Conservation (phyloP, 192 early-diverging fungal species). For the Coemansia sp. region DNA sequence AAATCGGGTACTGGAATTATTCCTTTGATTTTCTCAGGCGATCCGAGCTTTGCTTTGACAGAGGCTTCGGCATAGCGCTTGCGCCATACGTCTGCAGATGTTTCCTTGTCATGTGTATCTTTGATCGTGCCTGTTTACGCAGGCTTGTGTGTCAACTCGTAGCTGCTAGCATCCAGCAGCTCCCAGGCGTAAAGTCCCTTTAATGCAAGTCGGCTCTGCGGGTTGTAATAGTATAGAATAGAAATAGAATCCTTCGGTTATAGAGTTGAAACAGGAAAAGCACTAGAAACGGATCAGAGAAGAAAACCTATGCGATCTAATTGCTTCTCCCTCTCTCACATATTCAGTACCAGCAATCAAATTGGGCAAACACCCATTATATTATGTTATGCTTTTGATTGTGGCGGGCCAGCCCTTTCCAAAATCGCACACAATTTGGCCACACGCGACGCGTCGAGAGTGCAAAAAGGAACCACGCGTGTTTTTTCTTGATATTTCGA, state of each 20-base stretch:
- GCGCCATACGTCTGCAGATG: constrained; percentile 14
- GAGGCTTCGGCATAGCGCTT: constrained; percentile 26
- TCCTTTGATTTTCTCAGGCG: constrained; percentile 26
- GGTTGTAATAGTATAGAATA: no score
- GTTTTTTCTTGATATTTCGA: background rate
- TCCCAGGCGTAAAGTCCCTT: constrained; percentile 49
- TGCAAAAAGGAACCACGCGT: background rate
- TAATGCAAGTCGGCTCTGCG: constrained; percentile 44
- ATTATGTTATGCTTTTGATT: no score
- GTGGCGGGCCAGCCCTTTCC: background rate
- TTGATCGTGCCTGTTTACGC: background rate
- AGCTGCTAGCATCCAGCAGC: constrained; percentile 37
- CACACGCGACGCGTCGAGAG: background rate
- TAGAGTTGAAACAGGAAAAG: no score
- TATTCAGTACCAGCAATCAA: no score
- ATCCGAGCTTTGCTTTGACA: constrained; percentile 15
- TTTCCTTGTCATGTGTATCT: constrained; percentile 4
- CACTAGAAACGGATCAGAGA: no score
- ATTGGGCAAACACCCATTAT: no score
- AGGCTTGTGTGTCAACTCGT: constrained; percentile 2
- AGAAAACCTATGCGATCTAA: no score
- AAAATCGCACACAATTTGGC: background rate
- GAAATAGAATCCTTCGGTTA: no score
- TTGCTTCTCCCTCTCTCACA: no score
- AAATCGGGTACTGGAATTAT: constrained; percentile 31